Base-by-base conservation (phyloP, 192 early-diverging fungal species). In the Coemansia sp. region DNA sequence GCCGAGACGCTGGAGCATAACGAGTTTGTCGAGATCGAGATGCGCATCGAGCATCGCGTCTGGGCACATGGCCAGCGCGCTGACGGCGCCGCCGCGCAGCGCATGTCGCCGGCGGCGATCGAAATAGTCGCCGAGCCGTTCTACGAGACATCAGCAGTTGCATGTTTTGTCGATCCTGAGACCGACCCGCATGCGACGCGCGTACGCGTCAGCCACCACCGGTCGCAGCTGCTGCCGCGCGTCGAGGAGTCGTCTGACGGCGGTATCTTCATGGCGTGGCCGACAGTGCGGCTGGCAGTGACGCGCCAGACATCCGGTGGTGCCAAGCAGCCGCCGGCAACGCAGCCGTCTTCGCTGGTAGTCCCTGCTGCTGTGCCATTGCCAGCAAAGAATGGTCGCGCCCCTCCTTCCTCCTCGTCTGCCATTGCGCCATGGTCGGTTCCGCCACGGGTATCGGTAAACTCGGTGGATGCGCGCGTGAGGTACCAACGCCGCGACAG, bases 161-260 rank as follows among this genome's bases (percentile, higher is more conserved):
- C 77, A 23, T 80, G 77, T 15, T 80, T 74, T 42, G 77, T 80
- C 17, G 77, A 80, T 27, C 77, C 77, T 0, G 72, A 80, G 23
- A 50, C 58, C 33, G 77, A 80, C 42, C 71, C 77, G 27, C 77
- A 80, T 15, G 77, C 77, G 0, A 74, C 68, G 7, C 67, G 77
- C 3, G 60, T 80, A 42, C 77, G 77, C 19, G 34, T 80, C 15
- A 38, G 77, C 30, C 77, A 74, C 37, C 64, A 62, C n/a, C 64
- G 64, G 10, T 40, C 64, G 19, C 48, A 34, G 61, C 58, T 74
- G 29, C 62, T 68, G 62, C 70, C 70, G 10, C 55, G 65, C 2
- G 36, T 50, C 15, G 65, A 61, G 9, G 63, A 60, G 17, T 33
- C 50, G 7, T n/a, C n/a, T n/a, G 57, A n/a, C 14, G 57, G 41